These are phyloP conservation scores for Botryotinia convoluta DNA, from an alignment of 2,329 filamentous ascomycete genomes.

Conservation along the genomic window DNA sequence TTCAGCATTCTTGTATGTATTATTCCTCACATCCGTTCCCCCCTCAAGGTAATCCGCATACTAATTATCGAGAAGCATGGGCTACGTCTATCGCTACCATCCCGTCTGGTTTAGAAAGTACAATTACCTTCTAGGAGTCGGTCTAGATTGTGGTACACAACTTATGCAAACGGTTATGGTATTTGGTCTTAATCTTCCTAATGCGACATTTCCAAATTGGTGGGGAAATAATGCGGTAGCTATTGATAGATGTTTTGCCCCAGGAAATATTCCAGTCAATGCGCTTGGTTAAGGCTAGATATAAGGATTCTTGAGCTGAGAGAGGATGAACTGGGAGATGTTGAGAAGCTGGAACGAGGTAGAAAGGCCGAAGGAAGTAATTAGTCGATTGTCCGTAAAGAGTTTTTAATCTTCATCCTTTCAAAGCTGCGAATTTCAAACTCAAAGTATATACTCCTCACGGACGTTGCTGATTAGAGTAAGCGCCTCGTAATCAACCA, in stretches of 20 bases:
- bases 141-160: constrained; percentile 66
- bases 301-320: not conserved
- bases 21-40: not conserved
- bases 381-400: not conserved
- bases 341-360: not conserved
- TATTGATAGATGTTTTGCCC: constrained; percentile 35
- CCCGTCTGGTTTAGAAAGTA: constrained; percentile 70
- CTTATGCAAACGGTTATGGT: constrained; percentile 68
- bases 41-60: not conserved
- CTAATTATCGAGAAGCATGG: constrained; percentile 8
- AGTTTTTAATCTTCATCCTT: not conserved
- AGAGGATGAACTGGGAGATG: not conserved
- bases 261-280: constrained; percentile 15
- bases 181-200: constrained; percentile 46
- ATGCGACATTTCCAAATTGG: constrained; percentile 34
- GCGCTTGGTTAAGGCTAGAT: not conserved
- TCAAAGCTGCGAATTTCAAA: not conserved
- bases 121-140: constrained; percentile 75
- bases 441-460: not conserved
- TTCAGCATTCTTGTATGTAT: constrained; percentile 33
- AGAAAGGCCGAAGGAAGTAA: not conserved
- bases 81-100: constrained; percentile 28
- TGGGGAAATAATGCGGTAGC: constrained; percentile 34
- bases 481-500: not conserved
- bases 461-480: not conserved